Conservation (phyloP, 2,329 filamentous ascomycete genomes). For the Fusarium nurragi region DNA sequence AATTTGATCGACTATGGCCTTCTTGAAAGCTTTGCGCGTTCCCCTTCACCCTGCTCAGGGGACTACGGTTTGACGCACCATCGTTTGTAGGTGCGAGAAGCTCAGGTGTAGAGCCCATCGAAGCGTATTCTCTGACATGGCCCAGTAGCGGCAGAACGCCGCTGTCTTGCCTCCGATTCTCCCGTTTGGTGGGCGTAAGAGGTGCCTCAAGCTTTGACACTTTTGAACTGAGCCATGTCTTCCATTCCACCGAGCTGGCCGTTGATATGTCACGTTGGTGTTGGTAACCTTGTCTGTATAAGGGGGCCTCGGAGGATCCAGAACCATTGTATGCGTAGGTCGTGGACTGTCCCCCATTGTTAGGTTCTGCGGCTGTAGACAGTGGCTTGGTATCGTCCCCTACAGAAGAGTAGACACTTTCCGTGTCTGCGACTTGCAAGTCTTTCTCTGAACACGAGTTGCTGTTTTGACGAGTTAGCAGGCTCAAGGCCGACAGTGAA, state of each 20-base stretch:
- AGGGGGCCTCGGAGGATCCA: neutral
- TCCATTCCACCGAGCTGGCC: slow-evolving; percentile 64
- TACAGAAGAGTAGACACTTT: slow-evolving; percentile 60
- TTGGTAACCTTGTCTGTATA: slow-evolving; percentile 35
- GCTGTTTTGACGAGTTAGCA: slow-evolving; percentile 54
- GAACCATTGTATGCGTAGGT: slow-evolving; percentile 12
- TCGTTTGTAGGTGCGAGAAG: neutral
- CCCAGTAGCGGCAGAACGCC: slow-evolving; percentile 40
- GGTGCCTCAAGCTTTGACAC: slow-evolving; percentile 57
- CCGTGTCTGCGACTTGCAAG: slow-evolving; percentile 52
- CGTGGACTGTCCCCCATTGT: neutral
- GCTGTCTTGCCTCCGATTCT: neutral
- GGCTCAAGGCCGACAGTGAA: slow-evolving; percentile 52
- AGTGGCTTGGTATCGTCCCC: slow-evolving; percentile 37
- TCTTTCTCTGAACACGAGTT: slow-evolving; percentile 53
- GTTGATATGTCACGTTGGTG: slow-evolving; percentile 53
- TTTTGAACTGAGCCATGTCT: slow-evolving; percentile 63
- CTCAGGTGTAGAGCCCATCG: slow-evolving; percentile 54
- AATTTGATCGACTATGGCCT: neutral
- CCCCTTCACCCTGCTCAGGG: slow-evolving; percentile 21
- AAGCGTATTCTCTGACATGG: slow-evolving; percentile 61
- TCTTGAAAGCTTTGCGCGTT: slow-evolving; percentile 7
- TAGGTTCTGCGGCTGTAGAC: neutral
- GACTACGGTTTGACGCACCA: slow-evolving; percentile 4
- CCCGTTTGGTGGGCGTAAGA: slow-evolving; percentile 17